A percentile compares a stretch with the other conserved stretches of the same genome.
Conservation (phyloP, 139 green algal species). For the Pleodorina starrii region DNA sequence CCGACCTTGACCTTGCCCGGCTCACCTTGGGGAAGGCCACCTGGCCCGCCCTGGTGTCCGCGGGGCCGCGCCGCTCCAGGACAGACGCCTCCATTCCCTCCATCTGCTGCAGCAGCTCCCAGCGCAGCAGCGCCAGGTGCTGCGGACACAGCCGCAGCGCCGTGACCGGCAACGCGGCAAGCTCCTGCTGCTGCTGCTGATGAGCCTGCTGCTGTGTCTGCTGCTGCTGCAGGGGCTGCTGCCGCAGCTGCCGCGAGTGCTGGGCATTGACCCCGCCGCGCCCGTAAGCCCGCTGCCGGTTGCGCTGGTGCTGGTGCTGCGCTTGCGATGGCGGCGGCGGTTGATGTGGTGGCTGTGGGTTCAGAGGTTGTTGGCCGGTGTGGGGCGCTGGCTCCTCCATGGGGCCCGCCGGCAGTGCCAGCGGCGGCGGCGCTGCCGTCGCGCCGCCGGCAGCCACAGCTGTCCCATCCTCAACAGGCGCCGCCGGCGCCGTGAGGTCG, state of each 20-base stretch:
- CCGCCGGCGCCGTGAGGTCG: constrained; percentile 7
- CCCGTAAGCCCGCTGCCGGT: background rate
- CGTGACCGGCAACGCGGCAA: background rate
- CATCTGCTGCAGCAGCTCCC: constrained; percentile 51
- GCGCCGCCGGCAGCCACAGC: background rate
- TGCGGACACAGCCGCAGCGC: background rate
- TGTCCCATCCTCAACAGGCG: background rate
- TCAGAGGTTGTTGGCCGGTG: background rate
- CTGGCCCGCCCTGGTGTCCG: constrained; percentile 63
- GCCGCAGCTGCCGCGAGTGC: background rate
- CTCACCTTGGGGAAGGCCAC: constrained; percentile 71
- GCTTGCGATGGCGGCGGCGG: background rate
- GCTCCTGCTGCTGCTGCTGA: constrained; percentile 2
- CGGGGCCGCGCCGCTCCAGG: constrained; percentile 45
- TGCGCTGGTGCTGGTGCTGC: constrained; percentile 4
- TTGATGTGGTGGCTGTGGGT: background rate
- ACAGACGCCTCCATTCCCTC: constrained; percentile 54
- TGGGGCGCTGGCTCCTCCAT: background rate
- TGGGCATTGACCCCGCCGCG: background rate
- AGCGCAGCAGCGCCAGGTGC: constrained; percentile 53
- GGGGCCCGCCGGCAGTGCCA: background rate
- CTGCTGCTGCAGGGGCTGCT: background rate
- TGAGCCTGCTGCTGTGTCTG: background rate
- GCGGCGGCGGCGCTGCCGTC: too few relatives aligned
- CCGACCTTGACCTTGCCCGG: background rate